phyloP scores from a whole-genome alignment of 2,329 filamentous ascomycete genomes.

The Fonsecaea monophora region DNA sequence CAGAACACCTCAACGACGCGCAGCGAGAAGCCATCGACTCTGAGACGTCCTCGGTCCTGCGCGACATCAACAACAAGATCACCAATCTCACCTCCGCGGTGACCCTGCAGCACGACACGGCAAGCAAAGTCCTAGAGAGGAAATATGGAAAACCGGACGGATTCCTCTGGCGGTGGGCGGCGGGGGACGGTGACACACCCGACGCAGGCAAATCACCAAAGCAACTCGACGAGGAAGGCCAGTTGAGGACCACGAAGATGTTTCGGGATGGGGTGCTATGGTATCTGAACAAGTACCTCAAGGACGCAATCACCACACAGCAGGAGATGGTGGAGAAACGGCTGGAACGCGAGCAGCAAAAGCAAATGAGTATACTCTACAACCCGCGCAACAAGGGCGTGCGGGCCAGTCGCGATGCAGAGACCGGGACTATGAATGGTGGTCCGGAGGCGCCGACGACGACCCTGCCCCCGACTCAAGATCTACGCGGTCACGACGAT shows the following conservation, averaged over 20 bases:
- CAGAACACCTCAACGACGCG: conserved; percentile 72
- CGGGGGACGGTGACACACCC: conserved; percentile 54
- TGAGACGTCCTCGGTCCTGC: conserved; percentile 82
- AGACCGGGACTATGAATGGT: conserved; percentile 1
- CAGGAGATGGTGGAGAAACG: conserved; percentile 92
- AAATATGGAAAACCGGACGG: conserved; percentile 65
- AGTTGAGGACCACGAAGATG: conserved; percentile 68
- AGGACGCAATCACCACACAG: conserved; percentile 78
- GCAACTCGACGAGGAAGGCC: conserved; percentile 74
- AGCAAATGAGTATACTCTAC: conserved; percentile 82
- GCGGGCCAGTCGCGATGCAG: conserved; percentile 19
- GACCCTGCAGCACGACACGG: conserved; percentile 77
- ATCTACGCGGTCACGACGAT: conserved; percentile 37
- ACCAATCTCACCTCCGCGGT: conserved; percentile 81
- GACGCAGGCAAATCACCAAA: conserved; percentile 65
- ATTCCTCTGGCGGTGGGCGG: conserved; percentile 73
- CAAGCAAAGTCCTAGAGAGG: conserved; percentile 72
- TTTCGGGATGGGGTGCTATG: conserved; percentile 85
- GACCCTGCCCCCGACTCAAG: conserved; percentile 23
- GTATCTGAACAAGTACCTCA: conserved; percentile 77
- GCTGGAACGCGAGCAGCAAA: conserved; percentile 83
- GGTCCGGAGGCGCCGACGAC: neutral
- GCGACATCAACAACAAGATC: conserved; percentile 83
- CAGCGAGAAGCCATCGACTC: conserved; percentile 88
- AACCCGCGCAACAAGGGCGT: conserved; percentile 59